phyloP scores from a whole-genome alignment of 768 basidiomycete species.

The Mycena floridula region DNA sequence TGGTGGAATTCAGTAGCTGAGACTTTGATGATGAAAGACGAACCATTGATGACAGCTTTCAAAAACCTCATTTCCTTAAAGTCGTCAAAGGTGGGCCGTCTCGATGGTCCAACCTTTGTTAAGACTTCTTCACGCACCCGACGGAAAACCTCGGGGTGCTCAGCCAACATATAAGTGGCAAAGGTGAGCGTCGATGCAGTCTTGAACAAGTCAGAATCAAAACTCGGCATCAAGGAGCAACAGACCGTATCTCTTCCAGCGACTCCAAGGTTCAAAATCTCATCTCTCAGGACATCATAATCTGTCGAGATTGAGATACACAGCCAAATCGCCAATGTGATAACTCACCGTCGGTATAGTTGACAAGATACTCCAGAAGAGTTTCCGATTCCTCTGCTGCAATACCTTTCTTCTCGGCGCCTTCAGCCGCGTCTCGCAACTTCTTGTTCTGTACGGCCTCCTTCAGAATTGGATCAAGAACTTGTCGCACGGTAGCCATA shows the following conservation, averaged over 20 bases:
- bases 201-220: conserved; percentile 21
- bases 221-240: conserved; percentile 5
- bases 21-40: background rate
- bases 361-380: conserved; percentile 33
- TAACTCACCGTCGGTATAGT: conserved; percentile 28
- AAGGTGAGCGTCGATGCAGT: conserved; percentile 37
- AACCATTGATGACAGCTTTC: conserved; percentile 31
- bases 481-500: conserved; percentile 32
- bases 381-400: conserved; percentile 27
- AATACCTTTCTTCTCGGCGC: conserved; percentile 5
- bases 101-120: conserved; percentile 27
- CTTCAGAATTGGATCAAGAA: conserved; percentile 25
- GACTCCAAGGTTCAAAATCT: conserved; percentile 14
- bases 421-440: background rate
- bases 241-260: conserved; percentile 13
- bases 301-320: conserved; percentile 7
- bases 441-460: conserved; percentile 17
- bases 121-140: conserved; percentile 37
- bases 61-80: conserved; percentile 42
- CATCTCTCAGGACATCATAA: conserved; percentile 12
- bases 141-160: conserved; percentile 33
- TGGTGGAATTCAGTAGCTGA: background rate
- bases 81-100: conserved; percentile 35
- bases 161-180: conserved; percentile 35
- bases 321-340: background rate